Evolutionary conservation across 2,329 filamentous ascomycete genomes (phyloP).

Genomic region (Trichoderma sp.): DNA sequence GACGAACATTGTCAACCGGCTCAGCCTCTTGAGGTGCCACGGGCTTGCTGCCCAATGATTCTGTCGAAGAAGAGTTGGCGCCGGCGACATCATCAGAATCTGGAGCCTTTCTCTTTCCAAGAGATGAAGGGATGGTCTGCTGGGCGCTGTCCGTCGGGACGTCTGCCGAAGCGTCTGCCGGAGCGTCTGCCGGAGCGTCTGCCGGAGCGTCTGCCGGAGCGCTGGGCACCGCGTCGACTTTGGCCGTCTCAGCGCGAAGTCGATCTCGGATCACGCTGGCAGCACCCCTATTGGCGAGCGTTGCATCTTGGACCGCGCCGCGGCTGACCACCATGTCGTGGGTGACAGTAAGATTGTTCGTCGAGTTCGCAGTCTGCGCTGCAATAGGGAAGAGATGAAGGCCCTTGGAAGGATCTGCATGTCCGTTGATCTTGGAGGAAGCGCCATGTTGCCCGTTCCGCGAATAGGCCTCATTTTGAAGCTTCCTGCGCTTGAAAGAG

Average conservation of each 20-base stretch:
- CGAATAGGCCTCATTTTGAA: conserved; percentile 60
- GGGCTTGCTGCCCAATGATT: conserved; percentile 53
- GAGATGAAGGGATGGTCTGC: conserved; percentile 46
- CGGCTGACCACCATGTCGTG: conserved; percentile 88
- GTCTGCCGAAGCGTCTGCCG: conserved; percentile 24
- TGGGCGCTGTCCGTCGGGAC: background rate
- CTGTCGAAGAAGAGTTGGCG: conserved; percentile 61
- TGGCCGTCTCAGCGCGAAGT: conserved; percentile 56
- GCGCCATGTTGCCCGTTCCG: conserved; percentile 24
- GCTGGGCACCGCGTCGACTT: conserved; percentile 29
- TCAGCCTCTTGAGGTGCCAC: conserved; percentile 60
- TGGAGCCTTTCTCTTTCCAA: conserved; percentile 78
- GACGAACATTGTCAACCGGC: conserved; percentile 76
- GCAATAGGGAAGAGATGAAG: conserved; percentile 45
- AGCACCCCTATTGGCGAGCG: conserved; percentile 89
- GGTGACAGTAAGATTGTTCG: conserved; percentile 74
- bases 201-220: conserved; percentile 27
- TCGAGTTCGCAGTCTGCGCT: conserved; percentile 56
- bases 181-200: conserved; percentile 21
- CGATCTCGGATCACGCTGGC: conserved; percentile 84
- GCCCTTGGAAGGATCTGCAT: conserved; percentile 41
- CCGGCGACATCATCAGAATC: conserved; percentile 62
- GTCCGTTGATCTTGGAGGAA: conserved; percentile 36
- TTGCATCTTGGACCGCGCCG: conserved; percentile 65
- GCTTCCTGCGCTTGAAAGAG: conserved; percentile 74